These are phyloP conservation scores for Vitis riparia DNA, from an alignment of 164 flowering plant genomes.

Conservation along the genomic window DNA sequence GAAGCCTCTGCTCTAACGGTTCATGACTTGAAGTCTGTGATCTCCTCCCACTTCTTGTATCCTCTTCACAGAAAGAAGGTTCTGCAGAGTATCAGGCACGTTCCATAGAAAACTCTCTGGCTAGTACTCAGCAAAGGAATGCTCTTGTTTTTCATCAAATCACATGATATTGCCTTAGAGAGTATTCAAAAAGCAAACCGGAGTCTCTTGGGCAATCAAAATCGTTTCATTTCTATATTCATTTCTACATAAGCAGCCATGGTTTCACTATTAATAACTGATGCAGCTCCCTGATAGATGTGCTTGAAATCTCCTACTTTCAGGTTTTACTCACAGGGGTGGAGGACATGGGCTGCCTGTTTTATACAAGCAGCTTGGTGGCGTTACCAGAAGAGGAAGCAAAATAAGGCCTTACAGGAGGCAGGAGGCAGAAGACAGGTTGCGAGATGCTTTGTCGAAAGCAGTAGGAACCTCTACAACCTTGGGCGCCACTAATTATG, in stretches of 20 bases:
- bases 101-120: no score
- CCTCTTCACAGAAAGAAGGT: no score
- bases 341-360: slow-evolving; percentile 85
- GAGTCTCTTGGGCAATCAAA: no score
- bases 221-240: no score
- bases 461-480: slow-evolving; percentile 30
- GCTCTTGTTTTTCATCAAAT: no score
- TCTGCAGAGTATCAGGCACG: no score
- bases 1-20: slow-evolving; percentile 35
- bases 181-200: no score
- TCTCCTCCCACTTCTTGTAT: not conserved
- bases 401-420: slow-evolving; percentile 30
- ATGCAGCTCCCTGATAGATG: no score
- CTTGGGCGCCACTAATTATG: slow-evolving; percentile 43
- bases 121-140: no score
- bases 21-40: slow-evolving; percentile 26
- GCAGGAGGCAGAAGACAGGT: slow-evolving; percentile 42
- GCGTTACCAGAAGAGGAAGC: slow-evolving; percentile 46
- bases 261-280: no score
- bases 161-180: no score
- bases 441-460: slow-evolving; percentile 32
- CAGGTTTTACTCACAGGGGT: slow-evolving; percentile 70
- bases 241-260: no score
- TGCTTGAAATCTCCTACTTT: not conserved
- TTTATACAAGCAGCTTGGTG: slow-evolving; percentile 88